Conservation (phyloP, 495 filamentous ascomycete genomes). For the Aspergillus steynii region DNA sequence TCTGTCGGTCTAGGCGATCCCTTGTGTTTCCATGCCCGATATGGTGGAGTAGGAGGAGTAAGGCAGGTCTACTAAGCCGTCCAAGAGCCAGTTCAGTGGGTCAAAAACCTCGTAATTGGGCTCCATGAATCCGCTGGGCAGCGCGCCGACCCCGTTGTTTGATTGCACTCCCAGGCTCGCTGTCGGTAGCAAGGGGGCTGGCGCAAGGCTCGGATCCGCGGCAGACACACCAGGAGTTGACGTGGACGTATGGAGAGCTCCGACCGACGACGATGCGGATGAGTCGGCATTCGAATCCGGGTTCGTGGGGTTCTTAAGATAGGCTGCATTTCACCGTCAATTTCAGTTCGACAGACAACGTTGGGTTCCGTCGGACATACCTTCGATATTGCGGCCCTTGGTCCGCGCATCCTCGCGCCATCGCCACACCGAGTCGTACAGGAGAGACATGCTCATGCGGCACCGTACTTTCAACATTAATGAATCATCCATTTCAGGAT, state of each 20-base stretch:
- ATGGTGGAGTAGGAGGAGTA: conserved; percentile 51
- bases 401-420: conserved; percentile 88
- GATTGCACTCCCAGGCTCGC: conserved; percentile 34
- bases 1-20: conserved; percentile 29
- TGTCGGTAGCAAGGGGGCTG: conserved; percentile 39
- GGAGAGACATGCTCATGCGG: conserved; percentile 89
- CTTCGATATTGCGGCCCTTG: conserved; percentile 76
- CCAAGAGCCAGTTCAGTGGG: conserved; percentile 87
- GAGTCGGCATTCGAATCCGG: conserved; percentile 76
- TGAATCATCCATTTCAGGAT: conserved; percentile 59
- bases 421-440: conserved; percentile 90
- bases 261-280: conserved; percentile 61
- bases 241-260: conserved; percentile 30
- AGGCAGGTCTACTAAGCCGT: conserved; percentile 79
- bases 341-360: not conserved
- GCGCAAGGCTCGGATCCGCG: conserved; percentile 49
- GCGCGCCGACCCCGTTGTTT: conserved; percentile 39
- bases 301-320: conserved; percentile 84
- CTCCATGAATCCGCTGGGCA: conserved; percentile 58
- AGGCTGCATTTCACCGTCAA: conserved; percentile 43
- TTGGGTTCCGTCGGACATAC: conserved; percentile 42
- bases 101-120: conserved; percentile 82
- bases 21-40: conserved; percentile 41
- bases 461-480: conserved; percentile 84
- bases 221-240: conserved; percentile 39